Conservation (phyloP, 805 yeast genomes). For the Tetrapisispora iriomotensis region DNA sequence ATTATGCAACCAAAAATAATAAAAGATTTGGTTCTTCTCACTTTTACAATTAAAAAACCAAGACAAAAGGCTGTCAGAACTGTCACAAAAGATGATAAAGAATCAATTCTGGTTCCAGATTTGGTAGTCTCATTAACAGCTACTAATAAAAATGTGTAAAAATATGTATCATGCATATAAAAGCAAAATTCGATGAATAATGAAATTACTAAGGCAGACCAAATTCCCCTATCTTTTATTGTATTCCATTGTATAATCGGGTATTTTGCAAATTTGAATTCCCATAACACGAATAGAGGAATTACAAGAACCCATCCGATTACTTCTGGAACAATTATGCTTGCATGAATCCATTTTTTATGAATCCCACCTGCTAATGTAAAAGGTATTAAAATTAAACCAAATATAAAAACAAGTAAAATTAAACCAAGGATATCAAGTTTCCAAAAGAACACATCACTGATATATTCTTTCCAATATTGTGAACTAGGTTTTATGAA, state of each 20-base stretch:
- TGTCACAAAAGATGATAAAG: constrained; percentile 55
- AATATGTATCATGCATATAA: constrained; percentile 57
- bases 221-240: constrained; percentile 53
- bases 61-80: constrained; percentile 49
- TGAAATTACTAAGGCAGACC: constrained; percentile 50
- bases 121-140: constrained; percentile 44
- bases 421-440: constrained; percentile 53
- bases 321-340: constrained; percentile 55
- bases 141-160: constrained; percentile 53
- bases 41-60: constrained; percentile 42
- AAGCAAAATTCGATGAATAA: constrained; percentile 46
- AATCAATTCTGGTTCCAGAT: constrained; percentile 58
- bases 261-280: constrained; percentile 38
- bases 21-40: constrained; percentile 48
- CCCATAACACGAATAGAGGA: constrained; percentile 51
- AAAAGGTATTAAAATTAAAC: constrained; percentile 54
- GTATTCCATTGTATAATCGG: constrained; percentile 49
- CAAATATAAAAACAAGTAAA: constrained; percentile 43
- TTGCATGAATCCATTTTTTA: constrained; percentile 44
- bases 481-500: constrained; percentile 7
- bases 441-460: constrained; percentile 42
- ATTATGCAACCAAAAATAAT: constrained; percentile 47
- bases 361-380: constrained; percentile 55
- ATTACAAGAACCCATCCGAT: constrained; percentile 41
- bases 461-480: constrained; percentile 17